A percentile compares a stretch with the other conserved stretches of the same genome.
phyloP scores from a whole-genome alignment of 192 early-diverging fungal species.

The Mortierella hygrophila region DNA sequence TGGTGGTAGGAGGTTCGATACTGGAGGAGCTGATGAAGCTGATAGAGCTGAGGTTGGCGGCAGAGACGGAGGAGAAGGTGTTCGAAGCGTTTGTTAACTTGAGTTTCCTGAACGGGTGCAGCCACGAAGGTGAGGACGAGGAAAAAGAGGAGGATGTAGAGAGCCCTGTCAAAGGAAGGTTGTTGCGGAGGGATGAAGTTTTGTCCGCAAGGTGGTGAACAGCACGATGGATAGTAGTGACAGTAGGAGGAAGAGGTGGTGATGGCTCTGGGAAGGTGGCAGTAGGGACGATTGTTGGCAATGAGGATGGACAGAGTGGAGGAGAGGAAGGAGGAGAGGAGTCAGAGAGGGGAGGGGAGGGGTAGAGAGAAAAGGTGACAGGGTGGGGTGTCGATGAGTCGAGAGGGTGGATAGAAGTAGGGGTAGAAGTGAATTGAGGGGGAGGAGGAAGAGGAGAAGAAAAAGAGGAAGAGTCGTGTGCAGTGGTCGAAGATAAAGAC shows the following conservation, averaged over 20 bases:
- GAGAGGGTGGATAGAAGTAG: background rate
- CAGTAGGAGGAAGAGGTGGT: background rate
- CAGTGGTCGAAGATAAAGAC: background rate
- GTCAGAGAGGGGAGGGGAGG: background rate
- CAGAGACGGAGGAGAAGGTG: background rate
- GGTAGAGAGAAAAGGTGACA: background rate
- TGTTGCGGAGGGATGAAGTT: too few relatives aligned
- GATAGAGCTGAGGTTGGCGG: conserved; percentile 2
- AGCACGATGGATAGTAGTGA: background rate
- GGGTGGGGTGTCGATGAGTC: background rate
- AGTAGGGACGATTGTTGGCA: background rate
- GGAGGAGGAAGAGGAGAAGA: background rate
- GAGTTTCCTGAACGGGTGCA: background rate
- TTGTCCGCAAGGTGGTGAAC: background rate
- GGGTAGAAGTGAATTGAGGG: background rate
- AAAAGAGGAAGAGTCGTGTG: background rate
- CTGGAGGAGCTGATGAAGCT: conserved; percentile 4
- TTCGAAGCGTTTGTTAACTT: background rate
- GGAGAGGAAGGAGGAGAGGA: background rate
- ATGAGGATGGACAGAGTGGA: background rate
- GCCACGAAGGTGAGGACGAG: background rate
- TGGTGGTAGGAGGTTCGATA: background rate
- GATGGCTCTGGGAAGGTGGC: background rate
- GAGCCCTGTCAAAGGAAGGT: too few relatives aligned
- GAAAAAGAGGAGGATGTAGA: background rate